Conservation (phyloP, 108 stramenopile species). For the Cyclotella cryptica region DNA sequence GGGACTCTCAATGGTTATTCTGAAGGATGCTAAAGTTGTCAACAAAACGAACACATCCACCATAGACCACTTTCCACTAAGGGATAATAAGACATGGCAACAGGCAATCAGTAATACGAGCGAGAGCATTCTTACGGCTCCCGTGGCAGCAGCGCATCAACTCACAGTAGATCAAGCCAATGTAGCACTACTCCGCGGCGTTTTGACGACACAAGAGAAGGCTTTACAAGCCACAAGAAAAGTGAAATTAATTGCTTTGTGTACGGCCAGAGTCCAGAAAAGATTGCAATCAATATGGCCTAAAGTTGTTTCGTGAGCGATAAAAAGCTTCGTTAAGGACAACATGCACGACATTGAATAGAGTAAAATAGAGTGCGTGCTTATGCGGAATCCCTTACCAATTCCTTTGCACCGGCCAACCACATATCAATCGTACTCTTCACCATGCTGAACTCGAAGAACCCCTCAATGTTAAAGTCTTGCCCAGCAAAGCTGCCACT, state of each 20-base stretch:
- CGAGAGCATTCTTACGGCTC: no score
- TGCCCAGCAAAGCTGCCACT: constrained; percentile 68
- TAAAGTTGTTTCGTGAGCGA: neutral
- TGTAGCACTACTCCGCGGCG: constrained; percentile 63
- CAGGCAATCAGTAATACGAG: no score
- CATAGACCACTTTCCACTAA: constrained; percentile 53
- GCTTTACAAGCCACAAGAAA: constrained; percentile 69
- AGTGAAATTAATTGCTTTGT: constrained; percentile 72
- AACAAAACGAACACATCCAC: constrained; percentile 78
- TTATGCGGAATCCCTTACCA: constrained; percentile 7
- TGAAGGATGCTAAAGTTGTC: constrained; percentile 70
- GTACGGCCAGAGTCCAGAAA: constrained; percentile 84
- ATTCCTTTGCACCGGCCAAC: constrained; percentile 65
- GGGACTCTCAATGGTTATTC: constrained; percentile 70
- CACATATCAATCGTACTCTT: constrained; percentile 72
- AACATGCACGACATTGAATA: no score
- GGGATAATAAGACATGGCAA: no score
- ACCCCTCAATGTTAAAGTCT: constrained; percentile 61
- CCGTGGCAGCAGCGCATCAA: no score
- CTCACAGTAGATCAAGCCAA: constrained; percentile 75
- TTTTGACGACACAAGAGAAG: constrained; percentile 44
- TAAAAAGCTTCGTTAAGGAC: neutral
- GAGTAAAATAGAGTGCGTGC: no score
- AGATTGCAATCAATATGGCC: constrained; percentile 69
- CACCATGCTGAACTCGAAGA: constrained; percentile 80